These are phyloP conservation scores for Daedaleopsis sinensis DNA, from an alignment of 768 basidiomycete genomes.

Conservation along the genomic window DNA sequence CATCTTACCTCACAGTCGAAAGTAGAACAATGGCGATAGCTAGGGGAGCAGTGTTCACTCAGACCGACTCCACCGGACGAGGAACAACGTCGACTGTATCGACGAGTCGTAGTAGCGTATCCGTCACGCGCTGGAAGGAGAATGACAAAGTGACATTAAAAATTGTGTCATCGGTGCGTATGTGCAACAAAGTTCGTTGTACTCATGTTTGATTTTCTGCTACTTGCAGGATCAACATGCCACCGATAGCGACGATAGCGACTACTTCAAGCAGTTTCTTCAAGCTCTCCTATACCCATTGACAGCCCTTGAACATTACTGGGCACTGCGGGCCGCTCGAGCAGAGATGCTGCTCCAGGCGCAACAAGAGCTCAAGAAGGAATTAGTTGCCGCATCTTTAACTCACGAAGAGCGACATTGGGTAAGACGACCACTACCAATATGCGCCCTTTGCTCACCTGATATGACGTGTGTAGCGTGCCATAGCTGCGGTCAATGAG, in stretches of 20 bases:
- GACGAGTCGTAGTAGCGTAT: neutral
- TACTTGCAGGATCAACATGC: neutral
- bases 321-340: conserved; percentile 53
- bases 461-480: conserved; percentile 39
- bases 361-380: conserved; percentile 49
- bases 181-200: no score
- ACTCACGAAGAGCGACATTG: conserved; percentile 47
- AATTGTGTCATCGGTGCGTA: no score
- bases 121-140: neutral
- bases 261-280: neutral
- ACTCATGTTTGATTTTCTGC: no score
- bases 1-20: neutral
- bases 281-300: neutral
- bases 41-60: neutral
- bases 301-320: conserved; percentile 53
- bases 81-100: neutral
- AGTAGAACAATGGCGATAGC: neutral
- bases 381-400: conserved; percentile 48
- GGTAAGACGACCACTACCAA: conserved; percentile 34
- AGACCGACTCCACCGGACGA: neutral
- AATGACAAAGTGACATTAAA: no score
- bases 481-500: conserved; percentile 40
- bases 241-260: neutral
- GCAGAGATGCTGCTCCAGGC: conserved; percentile 65
- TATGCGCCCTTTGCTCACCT: neutral